These are phyloP conservation scores for Dryas integrifolia DNA, from an alignment of 331 rosid genomes.

Conservation along the genomic window DNA sequence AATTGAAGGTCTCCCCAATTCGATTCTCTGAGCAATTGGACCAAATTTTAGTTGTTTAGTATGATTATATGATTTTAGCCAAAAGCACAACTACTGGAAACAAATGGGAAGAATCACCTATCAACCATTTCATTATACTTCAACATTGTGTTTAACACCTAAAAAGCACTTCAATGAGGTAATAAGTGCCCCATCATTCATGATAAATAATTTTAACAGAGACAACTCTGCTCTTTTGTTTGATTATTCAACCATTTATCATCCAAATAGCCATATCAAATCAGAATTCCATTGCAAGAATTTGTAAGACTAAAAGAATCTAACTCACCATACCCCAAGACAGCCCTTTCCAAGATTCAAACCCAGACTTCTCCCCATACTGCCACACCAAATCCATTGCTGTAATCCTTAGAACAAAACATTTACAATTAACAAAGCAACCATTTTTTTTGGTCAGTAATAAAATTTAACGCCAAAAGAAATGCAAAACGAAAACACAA, in stretches of 20 bases:
- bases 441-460: neutral
- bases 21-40: neutral
- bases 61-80: neutral
- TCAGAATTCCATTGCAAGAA: neutral
- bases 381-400: constrained; percentile 98
- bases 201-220: neutral
- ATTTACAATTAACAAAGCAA: constrained; percentile 1
- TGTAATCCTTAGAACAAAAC: constrained; percentile 55
- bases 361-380: constrained; percentile 72
- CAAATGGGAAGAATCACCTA: neutral
- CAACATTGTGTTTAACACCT: neutral
- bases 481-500: neutral
- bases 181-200: neutral
- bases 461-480: neutral
- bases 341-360: constrained; percentile 88
- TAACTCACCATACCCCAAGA: constrained; percentile 92
- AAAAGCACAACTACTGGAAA: neutral
- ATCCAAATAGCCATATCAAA: neutral
- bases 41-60: neutral
- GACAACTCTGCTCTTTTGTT: neutral
- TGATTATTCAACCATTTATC: neutral
- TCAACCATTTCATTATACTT: neutral
- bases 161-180: neutral
- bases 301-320: constrained; percentile 2
- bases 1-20: neutral